Evolutionary conservation across 345 rosid species (phyloP).

Genomic region (Syzygium jambos): DNA sequence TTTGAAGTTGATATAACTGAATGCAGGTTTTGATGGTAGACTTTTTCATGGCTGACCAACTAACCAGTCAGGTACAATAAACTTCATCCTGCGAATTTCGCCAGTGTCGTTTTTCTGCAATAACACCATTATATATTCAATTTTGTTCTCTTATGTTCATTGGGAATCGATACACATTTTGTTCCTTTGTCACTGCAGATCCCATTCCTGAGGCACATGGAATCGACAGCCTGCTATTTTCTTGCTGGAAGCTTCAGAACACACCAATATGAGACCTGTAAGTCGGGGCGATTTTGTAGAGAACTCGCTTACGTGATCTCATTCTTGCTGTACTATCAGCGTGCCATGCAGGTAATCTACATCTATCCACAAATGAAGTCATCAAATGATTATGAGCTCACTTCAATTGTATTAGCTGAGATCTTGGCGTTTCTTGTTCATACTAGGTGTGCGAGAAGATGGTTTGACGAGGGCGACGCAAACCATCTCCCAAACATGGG

Average conservation of each 20-base stretch:
- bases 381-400: not conserved
- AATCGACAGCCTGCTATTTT: conserved; percentile 80
- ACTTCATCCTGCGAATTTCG: not conserved
- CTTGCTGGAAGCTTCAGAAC: conserved; percentile 64
- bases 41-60: conserved; percentile 98
- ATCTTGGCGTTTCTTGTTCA: not conserved
- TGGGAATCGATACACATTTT: not conserved
- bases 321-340: conserved; percentile 88
- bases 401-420: not conserved
- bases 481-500: conserved; percentile 90
- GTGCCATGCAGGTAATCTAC: conserved; percentile 82
- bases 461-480: conserved; percentile 68
- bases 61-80: conserved; percentile 77
- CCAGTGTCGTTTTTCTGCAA: not conserved
- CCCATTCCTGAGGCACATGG: conserved; percentile 76
- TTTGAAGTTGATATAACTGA: not conserved
- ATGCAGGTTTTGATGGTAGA: conserved; percentile 84
- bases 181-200: conserved; percentile 27
- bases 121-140: not conserved
- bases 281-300: conserved; percentile 49
- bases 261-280: conserved; percentile 58
- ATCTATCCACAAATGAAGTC: not conserved
- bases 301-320: conserved; percentile 79
- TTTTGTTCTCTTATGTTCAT: not conserved
- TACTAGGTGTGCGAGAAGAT: conserved; percentile 76